Evolutionary conservation across 306 rosid genomes (phyloP), one percentile per base, ranked within the genome.

Genomic region (Fragaria nilgerrensis): DNA sequence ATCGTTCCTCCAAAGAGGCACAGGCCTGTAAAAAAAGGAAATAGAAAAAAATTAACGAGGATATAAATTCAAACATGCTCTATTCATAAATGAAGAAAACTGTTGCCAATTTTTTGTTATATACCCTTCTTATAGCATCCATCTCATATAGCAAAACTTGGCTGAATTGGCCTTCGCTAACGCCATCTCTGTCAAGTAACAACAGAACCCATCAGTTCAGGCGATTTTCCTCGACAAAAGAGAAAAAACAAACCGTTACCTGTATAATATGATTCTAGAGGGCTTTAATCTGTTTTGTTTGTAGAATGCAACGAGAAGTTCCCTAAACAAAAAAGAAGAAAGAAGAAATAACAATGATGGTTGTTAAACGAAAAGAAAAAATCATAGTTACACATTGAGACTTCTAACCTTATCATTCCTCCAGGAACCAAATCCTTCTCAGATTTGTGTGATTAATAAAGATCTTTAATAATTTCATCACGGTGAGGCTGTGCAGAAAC

Each of bases 61-160:
- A 25, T 55, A 8, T 23, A 25, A 59, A 16, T 37, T 64, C 14
- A 64, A 5, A 32, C 25, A 55, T 55, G 4, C 5, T 55, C 14
- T n/a, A 48, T 20, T 55, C 27, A n/a, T 8, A 39, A 65, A 37
- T 11, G 0, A 34, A 2, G 16, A 55, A 22, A n/a, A 55, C 9
- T 55, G 27, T 55, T 55, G 27, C 61, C 12, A 7, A n/a, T 20
- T n/a, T 55, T n/a, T 8, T 8, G 13, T 7, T 55, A 20, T 2
- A 43, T 83, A 95, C 98, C 97, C 81, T 86, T 55, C 99, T 71
- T 43, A 92, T 90, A 0, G 99, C 97, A 17, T 89, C 96, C 84
- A 95, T 65, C 78, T 92, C 99, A 63, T 89, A 62, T 1, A 95
- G 88, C 73, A 92, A 45, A 72, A 95, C 97, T 76, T 95, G 96